A percentile compares a stretch with the other conserved stretches of the same genome.
Conservation (phyloP, 441 rosid genomes). For the Hura crepitans region DNA sequence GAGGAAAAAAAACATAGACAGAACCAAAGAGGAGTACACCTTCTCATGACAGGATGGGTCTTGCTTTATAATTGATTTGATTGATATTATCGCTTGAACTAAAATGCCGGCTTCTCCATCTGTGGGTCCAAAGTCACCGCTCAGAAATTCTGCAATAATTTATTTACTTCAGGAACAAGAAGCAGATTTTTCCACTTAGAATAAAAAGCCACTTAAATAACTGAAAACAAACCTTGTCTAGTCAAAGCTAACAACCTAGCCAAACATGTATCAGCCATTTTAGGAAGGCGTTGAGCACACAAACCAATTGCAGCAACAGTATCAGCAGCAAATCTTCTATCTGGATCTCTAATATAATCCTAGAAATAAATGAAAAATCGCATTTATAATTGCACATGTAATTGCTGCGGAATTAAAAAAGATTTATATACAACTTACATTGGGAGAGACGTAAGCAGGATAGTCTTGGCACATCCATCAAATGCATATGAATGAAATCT, state of each 20-base stretch:
- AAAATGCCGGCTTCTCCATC: constrained; percentile 67
- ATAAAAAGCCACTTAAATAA: constrained; percentile 20
- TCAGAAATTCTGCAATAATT: constrained; percentile 52
- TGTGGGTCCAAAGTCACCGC: constrained; percentile 36
- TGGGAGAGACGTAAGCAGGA: too few species aligned
- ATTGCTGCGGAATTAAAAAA: not conserved
- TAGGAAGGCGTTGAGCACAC: constrained; percentile 65
- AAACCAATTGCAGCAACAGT: constrained; percentile 83
- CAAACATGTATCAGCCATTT: constrained; percentile 61
- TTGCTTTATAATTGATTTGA: constrained; percentile 66
- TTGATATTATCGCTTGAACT: constrained; percentile 69
- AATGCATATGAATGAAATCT: too few species aligned
- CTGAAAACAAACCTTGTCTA: constrained; percentile 54
- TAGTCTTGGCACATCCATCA: too few species aligned
- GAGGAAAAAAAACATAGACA: not conserved
- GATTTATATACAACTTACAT: too few species aligned
- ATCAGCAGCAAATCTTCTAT: constrained; percentile 84
- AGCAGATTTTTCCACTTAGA: constrained; percentile 1
- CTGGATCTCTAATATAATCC: constrained; percentile 92
- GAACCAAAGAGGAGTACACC: constrained; percentile 40
- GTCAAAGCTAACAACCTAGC: constrained; percentile 63
- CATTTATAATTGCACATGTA: not conserved
- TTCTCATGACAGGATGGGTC: constrained; percentile 74
- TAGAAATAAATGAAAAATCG: constrained; percentile 38
- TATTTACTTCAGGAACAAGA: constrained; percentile 25